A percentile compares a stretch with the other conserved stretches of the same genome.
Conservation (phyloP, 495 filamentous ascomycete genomes). For the Tuber calosporum region DNA sequence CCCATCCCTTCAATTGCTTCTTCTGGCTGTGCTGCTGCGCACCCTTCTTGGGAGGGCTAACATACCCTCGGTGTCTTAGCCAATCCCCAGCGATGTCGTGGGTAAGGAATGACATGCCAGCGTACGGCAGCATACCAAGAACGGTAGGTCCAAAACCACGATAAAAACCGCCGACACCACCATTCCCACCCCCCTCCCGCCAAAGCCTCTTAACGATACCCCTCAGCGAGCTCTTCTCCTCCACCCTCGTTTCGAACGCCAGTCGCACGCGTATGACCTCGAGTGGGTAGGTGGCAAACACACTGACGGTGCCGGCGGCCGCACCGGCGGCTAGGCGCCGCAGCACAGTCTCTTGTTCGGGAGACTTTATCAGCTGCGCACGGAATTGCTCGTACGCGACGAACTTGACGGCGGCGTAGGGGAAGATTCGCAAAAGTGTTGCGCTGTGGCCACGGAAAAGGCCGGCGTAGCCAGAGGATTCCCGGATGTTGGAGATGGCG, state of each 20-base stretch:
- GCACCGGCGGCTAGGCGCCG: slow-evolving; percentile 72
- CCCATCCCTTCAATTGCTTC: slow-evolving; percentile 58
- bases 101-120: slow-evolving; percentile 92
- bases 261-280: slow-evolving; percentile 88
- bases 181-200: slow-evolving; percentile 48
- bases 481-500: slow-evolving; percentile 78
- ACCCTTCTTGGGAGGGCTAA: slow-evolving; percentile 28
- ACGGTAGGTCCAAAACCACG: slow-evolving; percentile 86
- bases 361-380: slow-evolving; percentile 59
- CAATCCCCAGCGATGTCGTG: slow-evolving; percentile 82
- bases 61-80: slow-evolving; percentile 53
- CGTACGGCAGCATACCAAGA: slow-evolving; percentile 91
- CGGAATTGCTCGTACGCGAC: slow-evolving; percentile 95
- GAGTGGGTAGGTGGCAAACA: slow-evolving; percentile 91
- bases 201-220: slow-evolving; percentile 79
- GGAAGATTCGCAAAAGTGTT: slow-evolving; percentile 88
- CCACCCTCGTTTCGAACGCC: slow-evolving; percentile 79
- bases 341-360: slow-evolving; percentile 67
- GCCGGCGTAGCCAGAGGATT: slow-evolving; percentile 61
- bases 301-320: slow-evolving; percentile 76
- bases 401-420: slow-evolving; percentile 96
- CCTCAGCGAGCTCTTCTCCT: slow-evolving; percentile 57
- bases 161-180: slow-evolving; percentile 77
- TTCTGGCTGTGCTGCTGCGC: slow-evolving; percentile 24
- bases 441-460: slow-evolving; percentile 91